Percentiles rank a stretch among this genome's conserved stretches.
These are phyloP conservation scores for Takakia lepidozioides DNA, from an alignment of 225 moss, liverwort and hornwort species.

Conservation along the genomic window DNA sequence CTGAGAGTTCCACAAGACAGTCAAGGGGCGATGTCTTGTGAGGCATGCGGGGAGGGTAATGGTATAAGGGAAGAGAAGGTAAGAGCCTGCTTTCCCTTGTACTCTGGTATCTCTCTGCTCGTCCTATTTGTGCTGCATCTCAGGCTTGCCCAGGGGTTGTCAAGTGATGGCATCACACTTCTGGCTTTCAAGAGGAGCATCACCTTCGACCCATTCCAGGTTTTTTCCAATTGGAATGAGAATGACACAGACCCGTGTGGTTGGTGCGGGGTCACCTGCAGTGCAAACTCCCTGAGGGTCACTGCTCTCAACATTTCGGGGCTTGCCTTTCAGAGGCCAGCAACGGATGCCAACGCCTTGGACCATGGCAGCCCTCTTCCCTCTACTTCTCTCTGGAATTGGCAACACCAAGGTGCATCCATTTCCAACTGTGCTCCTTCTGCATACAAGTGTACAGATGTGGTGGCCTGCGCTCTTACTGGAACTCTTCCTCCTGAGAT, in stretches of 20 bases:
- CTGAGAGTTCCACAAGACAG: slow-evolving; percentile 2
- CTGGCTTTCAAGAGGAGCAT: slow-evolving; percentile 64
- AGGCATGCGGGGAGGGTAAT: slow-evolving; percentile 29
- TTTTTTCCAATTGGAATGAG: slow-evolving; percentile 66
- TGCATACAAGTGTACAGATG: slow-evolving; percentile 10
- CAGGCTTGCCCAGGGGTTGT: slow-evolving; percentile 42
- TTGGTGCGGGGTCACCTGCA: slow-evolving; percentile 84
- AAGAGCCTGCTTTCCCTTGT: slow-evolving; percentile 14
- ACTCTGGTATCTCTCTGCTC: slow-evolving; percentile 18
- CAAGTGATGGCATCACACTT: slow-evolving; percentile 55
- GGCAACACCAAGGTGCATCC: slow-evolving; percentile 9
- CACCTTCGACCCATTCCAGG: slow-evolving; percentile 32
- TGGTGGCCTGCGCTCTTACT: slow-evolving; percentile 33
- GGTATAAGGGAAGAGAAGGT: slow-evolving; percentile 11
- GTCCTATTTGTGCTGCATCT: slow-evolving; percentile 22
- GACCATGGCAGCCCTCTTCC: slow-evolving; percentile 8
- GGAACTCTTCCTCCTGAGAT: slow-evolving; percentile 54
- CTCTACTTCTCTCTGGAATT: slow-evolving; percentile 9
- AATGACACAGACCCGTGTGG: slow-evolving; percentile 61
- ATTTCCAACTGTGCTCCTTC: slow-evolving; percentile 9
- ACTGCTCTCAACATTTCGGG: slow-evolving; percentile 44
- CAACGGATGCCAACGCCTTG: slow-evolving; percentile 9
- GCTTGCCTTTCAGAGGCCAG: slow-evolving; percentile 14
- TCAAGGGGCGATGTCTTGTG: slow-evolving; percentile 47
- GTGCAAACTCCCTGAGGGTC: slow-evolving; percentile 42